Evolutionary conservation across 352 stramenopile species (phyloP).

Genomic region (Phytophthora sansomeana): DNA sequence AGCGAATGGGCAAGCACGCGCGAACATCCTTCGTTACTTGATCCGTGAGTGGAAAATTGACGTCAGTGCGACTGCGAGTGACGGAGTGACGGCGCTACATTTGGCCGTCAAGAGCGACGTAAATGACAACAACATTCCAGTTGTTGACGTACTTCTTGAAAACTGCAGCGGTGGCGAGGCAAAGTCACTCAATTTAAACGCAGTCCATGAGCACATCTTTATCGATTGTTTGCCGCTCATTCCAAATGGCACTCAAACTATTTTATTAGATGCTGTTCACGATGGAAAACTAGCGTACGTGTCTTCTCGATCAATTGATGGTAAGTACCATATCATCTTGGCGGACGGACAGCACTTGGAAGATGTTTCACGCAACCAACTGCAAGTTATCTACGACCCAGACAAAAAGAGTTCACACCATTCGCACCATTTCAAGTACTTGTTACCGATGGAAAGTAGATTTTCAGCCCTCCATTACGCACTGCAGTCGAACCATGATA

Average conservation of each 20-base stretch:
- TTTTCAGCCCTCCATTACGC: constrained; percentile 74
- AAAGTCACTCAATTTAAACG: constrained; percentile 46
- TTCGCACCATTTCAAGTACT: constrained; percentile 44
- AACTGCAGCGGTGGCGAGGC: not conserved
- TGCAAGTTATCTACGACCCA: constrained; percentile 31
- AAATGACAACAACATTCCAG: constrained; percentile 47
- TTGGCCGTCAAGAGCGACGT: constrained; percentile 62
- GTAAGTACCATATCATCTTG: constrained; percentile 69
- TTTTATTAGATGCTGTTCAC: constrained; percentile 10
- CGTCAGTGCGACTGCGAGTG: constrained; percentile 35
- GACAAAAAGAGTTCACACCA: not conserved
- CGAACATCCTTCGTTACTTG: constrained; percentile 49
- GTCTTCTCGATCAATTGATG: constrained; percentile 50
- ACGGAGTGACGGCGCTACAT: constrained; percentile 54
- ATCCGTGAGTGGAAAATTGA: constrained; percentile 45
- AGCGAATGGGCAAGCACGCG: constrained; percentile 50
- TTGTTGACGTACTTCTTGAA: constrained; percentile 62
- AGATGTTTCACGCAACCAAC: constrained; percentile 45
- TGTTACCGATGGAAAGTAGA: constrained; percentile 55
- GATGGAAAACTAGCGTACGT: constrained; percentile 49
- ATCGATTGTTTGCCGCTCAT: constrained; percentile 61
- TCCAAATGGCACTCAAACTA: constrained; percentile 34
- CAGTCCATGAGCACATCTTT: constrained; percentile 59
- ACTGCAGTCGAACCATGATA: constrained; percentile 55
- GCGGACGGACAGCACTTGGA: constrained; percentile 52